Evolutionary conservation across 495 filamentous ascomycete species (phyloP).

Genomic region (Thozetella sp.): DNA sequence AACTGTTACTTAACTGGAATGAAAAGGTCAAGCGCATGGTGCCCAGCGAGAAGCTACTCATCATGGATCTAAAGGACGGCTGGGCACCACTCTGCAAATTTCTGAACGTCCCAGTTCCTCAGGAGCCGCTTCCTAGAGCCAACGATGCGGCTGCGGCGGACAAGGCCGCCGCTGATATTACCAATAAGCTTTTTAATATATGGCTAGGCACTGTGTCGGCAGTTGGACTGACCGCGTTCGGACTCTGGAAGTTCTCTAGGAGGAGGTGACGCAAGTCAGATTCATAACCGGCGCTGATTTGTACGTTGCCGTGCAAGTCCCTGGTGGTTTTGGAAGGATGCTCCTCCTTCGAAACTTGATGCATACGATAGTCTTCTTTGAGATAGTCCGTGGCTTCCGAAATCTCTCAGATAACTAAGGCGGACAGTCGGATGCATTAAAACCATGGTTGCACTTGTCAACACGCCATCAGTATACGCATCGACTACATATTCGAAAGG

Average conservation of each 20-base stretch:
- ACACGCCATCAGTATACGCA: too few relatives aligned
- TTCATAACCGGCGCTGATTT: too few relatives aligned
- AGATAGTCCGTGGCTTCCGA: too few relatives aligned
- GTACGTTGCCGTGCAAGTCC: too few relatives aligned
- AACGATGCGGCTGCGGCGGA: constrained; percentile 20
- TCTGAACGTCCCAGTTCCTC: constrained; percentile 20
- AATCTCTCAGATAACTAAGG: too few relatives aligned
- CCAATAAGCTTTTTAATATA: constrained; percentile 2
- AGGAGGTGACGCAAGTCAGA: too few relatives aligned
- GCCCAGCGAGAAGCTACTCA: constrained; percentile 12
- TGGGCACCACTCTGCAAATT: constrained; percentile 33
- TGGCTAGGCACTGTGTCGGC: neutral
- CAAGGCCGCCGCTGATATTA: neutral
- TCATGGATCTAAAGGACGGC: constrained; percentile 23
- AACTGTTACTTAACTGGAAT: constrained; percentile 6
- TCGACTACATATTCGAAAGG: too few relatives aligned
- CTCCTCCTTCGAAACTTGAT: too few relatives aligned
- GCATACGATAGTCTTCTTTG: too few relatives aligned
- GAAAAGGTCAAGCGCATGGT: constrained; percentile 12
- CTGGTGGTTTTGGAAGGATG: too few relatives aligned
- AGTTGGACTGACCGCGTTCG: neutral
- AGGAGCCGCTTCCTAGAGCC: constrained; percentile 20
- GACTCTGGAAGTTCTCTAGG: neutral
- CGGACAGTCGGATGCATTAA: too few relatives aligned
- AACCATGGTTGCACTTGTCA: too few relatives aligned